A percentile compares a stretch with the other conserved stretches of the same genome.
phyloP scores from a whole-genome alignment of 208 protist genomes.

The Vickermania ingenoplastis region DNA sequence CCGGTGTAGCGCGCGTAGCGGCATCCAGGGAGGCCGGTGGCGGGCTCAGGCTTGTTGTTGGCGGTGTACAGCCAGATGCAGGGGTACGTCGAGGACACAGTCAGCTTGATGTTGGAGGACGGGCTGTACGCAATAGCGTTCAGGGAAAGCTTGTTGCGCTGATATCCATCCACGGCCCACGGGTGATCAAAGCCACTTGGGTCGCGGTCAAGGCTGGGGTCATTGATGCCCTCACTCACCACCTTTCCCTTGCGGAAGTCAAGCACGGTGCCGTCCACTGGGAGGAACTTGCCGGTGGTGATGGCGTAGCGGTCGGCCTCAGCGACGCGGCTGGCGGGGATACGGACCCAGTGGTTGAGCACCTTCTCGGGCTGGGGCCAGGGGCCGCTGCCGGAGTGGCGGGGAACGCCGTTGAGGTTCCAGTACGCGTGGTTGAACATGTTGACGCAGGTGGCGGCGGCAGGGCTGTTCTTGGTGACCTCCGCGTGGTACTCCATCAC shows the following conservation, averaged over 20 bases:
- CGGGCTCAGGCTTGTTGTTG: conserved; percentile 42
- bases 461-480: conserved; percentile 20
- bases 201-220: background rate
- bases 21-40: conserved; percentile 33
- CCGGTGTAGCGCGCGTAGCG: conserved; percentile 52
- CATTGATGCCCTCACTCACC: background rate
- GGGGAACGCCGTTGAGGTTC: conserved; percentile 46
- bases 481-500: conserved; percentile 18
- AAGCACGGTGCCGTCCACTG: background rate
- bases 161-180: background rate
- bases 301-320: background rate
- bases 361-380: background rate
- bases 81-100: conserved; percentile 55
- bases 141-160: background rate
- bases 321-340: conserved; percentile 1
- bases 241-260: conserved; percentile 1
- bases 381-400: background rate
- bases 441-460: conserved; percentile 29
- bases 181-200: conserved; percentile 3
- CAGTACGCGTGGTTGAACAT: conserved; percentile 59
- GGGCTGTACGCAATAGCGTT: conserved; percentile 18
- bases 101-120: conserved; percentile 45
- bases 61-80: conserved; percentile 58
- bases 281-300: background rate
- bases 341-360: conserved; percentile 1